These are phyloP conservation scores for Rhizopogon rudus DNA, from an alignment of 768 basidiomycete species.

Conservation along the genomic window DNA sequence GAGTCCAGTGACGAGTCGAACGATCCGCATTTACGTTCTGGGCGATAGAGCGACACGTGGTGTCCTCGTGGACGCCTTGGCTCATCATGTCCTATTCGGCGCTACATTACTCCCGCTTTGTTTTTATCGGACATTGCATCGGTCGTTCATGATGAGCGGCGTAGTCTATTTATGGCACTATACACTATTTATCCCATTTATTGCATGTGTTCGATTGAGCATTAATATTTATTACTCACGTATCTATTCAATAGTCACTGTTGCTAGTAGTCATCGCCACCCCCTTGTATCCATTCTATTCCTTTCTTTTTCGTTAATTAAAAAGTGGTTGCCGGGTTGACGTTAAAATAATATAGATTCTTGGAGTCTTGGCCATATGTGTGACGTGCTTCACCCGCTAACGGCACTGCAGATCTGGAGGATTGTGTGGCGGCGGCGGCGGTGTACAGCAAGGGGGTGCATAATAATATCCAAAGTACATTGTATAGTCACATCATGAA, in stretches of 20 bases:
- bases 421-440: background rate
- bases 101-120: background rate
- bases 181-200: slow-evolving; percentile 11
- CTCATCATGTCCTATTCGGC: background rate
- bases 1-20: slow-evolving; percentile 42
- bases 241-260: background rate
- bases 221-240: background rate
- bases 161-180: background rate
- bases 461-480: background rate
- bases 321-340: background rate
- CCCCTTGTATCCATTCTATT: background rate
- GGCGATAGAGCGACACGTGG: slow-evolving; percentile 3
- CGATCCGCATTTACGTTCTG: slow-evolving; percentile 27
- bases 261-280: background rate
- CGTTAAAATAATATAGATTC: too few species aligned
- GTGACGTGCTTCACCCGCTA: background rate
- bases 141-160: background rate
- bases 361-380: background rate
- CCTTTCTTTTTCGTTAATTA: background rate
- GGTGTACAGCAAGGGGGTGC: background rate
- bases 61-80: background rate
- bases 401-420: background rate
- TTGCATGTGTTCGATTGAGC: slow-evolving; percentile 7
- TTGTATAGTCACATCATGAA: background rate
- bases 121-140: slow-evolving; percentile 12